Base-by-base conservation (phyloP, 768 basidiomycete species). In the Lactarius trivialis region DNA sequence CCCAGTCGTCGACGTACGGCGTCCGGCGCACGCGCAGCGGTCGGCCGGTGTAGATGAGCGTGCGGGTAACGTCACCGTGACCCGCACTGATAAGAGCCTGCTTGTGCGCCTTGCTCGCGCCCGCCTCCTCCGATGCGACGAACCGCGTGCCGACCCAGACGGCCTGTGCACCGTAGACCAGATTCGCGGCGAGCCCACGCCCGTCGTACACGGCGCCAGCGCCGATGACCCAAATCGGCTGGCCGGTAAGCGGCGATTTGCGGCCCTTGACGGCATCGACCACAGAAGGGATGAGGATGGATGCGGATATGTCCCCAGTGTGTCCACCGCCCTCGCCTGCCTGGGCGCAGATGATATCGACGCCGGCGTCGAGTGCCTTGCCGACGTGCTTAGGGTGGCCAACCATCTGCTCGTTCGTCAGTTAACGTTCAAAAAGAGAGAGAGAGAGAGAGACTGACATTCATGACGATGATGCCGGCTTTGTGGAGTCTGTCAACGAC, bases 151-250 rank as follows among this genome's bases (percentile, higher is more conserved):
- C 65, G 37, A 83, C 86, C 81, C 78, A 89, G 58, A 94, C 92
- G 37, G 80, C 94, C 68, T 92, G 82, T 39, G 93, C 93, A 65
- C 94, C 94, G 84, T 89, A 95, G 68, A 85, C 79, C 58, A 98
- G 74, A 69, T 94, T 92, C 17, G 94, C 90, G 4, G 91, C 93
- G 9, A 96, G 79, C 61, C 89, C 82, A 55, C 93, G 82, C 5
- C 93, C 93, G 67, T 96, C 92, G 74, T 84, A 92, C 21, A 98
- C 88, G 0, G 92, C 94, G 34, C 94, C 94, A 5, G 94, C 94
- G 30, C 92, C 94, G 61, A 98, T 75, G 49, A 98, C 91, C 70
- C 91, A 90, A 12, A 97, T 79, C 0, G 91, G 91, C 67, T 85
- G 76, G 52, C 91, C 90, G 0, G 87, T 96, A 63, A 97, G 75